These are phyloP conservation scores for Solanum tarijense DNA, from an alignment of 257 asterid species.

Conservation along the genomic window DNA sequence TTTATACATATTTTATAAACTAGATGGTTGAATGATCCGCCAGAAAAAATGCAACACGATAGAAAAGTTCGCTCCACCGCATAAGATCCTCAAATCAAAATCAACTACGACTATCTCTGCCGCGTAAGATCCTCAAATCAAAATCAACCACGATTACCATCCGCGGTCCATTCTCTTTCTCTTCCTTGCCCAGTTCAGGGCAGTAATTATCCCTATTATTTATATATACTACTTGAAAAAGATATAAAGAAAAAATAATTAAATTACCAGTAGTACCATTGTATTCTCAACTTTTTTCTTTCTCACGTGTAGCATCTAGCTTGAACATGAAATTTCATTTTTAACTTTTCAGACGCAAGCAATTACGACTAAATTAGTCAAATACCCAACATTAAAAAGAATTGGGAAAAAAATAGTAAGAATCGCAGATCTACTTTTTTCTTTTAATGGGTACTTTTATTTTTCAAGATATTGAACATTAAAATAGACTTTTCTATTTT, in stretches of 20 bases:
- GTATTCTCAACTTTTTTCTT: not conserved
- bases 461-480: constrained; percentile 34
- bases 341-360: constrained; percentile 12
- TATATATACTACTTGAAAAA: not conserved
- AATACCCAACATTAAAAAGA: not conserved
- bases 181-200: not conserved
- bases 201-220: not conserved
- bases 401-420: not conserved
- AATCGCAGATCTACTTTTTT: not conserved
- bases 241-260: not conserved
- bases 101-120: not conserved
- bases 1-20: too few relatives aligned
- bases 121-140: not conserved
- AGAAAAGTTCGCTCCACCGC: not conserved
- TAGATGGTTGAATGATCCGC: too few relatives aligned
- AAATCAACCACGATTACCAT: too few relatives aligned
- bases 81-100: too few relatives aligned
- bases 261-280: not conserved
- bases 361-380: constrained; percentile 10
- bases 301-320: constrained; percentile 10
- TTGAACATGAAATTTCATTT: not conserved
- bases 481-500: constrained; percentile 34
- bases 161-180: not conserved
- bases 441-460: not conserved
- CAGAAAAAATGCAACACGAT: not conserved